A percentile compares a stretch with the other conserved stretches of the same genome.
Conservation (phyloP, 139 green algal genomes). For the Tetradesmus obliquus region DNA sequence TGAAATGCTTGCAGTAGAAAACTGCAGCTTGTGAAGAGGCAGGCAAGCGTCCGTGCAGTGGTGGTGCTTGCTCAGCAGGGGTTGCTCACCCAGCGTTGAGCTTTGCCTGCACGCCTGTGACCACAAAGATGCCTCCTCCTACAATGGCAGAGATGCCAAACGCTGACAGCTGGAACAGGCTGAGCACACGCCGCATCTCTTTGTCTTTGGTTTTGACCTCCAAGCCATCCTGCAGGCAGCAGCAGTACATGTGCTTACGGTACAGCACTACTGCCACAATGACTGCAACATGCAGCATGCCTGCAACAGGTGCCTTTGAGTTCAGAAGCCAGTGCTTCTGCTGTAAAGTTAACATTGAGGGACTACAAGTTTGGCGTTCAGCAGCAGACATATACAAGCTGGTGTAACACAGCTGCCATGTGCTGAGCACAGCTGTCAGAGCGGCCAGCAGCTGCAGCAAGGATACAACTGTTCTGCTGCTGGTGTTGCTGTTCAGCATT, state of each 20-base stretch:
- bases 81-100: neutral
- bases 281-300: neutral
- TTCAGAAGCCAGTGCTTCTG: neutral
- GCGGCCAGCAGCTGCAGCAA: too few species aligned
- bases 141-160: conserved; percentile 13
- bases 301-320: neutral
- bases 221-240: conserved; percentile 14
- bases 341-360: too few species aligned
- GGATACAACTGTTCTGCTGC: neutral
- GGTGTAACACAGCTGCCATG: too few species aligned
- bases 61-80: neutral
- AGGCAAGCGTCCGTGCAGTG: neutral
- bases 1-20: neutral
- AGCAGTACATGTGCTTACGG: neutral
- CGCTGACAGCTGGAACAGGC: conserved; percentile 3
- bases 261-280: too few species aligned
- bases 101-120: conserved; percentile 10
- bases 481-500: neutral
- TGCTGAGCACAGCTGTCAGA: too few species aligned
- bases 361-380: too few species aligned
- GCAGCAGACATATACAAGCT: too few species aligned
- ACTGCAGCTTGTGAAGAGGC: neutral
- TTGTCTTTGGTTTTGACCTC: neutral
- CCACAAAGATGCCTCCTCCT: conserved; percentile 9
- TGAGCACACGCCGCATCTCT: conserved; percentile 5